phyloP scores from a whole-genome alignment of 495 filamentous ascomycete genomes.

The Penicillium robsamsonii region DNA sequence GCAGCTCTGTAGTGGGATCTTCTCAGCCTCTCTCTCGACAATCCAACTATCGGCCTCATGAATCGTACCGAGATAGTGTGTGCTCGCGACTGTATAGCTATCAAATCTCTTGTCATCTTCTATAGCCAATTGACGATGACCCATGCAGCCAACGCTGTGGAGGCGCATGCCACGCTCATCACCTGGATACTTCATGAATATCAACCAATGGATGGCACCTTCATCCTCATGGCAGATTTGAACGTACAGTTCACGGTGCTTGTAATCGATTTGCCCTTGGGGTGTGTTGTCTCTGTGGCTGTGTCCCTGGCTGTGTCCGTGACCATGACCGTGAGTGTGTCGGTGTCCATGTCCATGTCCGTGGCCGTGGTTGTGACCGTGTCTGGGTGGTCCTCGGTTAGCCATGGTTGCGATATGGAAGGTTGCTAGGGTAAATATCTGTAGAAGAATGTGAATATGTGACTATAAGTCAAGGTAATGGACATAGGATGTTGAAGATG shows the following conservation, averaged over 20 bases:
- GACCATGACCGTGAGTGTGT: not conserved
- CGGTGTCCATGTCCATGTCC: not conserved
- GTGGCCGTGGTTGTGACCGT: not conserved
- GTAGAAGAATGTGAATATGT: not conserved
- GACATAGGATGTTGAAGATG: not conserved
- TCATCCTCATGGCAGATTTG: not conserved
- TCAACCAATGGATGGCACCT: not conserved
- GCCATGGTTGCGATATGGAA: not conserved
- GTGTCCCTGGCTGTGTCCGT: not conserved
- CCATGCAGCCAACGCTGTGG: not conserved
- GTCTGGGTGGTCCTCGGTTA: not conserved
- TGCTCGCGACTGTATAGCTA: not conserved
- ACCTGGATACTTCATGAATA: not conserved
- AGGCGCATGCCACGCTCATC: not conserved
- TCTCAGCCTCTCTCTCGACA: not conserved
- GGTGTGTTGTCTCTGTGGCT: not conserved
- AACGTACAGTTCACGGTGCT: not conserved
- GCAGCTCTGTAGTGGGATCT: slow-evolving; percentile 1
- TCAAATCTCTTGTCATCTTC: not conserved
- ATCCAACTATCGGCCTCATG: not conserved
- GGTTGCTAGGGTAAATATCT: not conserved
- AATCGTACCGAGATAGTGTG: not conserved
- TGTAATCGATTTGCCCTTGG: not conserved
- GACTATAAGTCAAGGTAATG: too few relatives aligned
- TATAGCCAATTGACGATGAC: not conserved